Conservation (phyloP, 2,329 filamentous ascomycete species). For the Didymosphaeria variabile region DNA sequence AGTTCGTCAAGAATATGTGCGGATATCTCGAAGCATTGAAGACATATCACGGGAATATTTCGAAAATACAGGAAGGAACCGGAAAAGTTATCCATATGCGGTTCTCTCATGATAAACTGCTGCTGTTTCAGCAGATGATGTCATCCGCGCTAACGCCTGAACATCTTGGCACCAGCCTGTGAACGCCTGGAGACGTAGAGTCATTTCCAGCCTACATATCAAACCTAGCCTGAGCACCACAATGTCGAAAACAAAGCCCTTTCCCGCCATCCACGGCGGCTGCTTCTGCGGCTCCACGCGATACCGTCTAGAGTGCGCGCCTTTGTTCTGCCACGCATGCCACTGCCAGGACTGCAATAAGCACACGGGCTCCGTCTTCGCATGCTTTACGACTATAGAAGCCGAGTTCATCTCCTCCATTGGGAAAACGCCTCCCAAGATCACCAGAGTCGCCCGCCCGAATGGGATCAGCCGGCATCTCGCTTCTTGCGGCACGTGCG, state of each 20-base stretch:
- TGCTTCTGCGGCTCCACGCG: conserved; percentile 36
- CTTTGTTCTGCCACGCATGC: conserved; percentile 43
- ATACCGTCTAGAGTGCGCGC: conserved; percentile 39
- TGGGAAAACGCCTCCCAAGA: conserved; percentile 23
- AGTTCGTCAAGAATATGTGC: no score
- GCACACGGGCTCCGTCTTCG: conserved; percentile 35
- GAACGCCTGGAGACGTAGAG: conserved; percentile 3
- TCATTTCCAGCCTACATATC: not conserved
- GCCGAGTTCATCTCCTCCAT: conserved; percentile 30
- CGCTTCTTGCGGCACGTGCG: conserved; percentile 34
- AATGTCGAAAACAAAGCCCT: conserved; percentile 28
- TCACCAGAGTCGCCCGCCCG: conserved; percentile 8
- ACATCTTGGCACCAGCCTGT: not conserved
- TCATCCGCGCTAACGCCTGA: conserved; percentile 1
- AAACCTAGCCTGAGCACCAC: not conserved
- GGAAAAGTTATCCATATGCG: not conserved
- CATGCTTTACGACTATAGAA: conserved; percentile 35
- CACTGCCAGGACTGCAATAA: conserved; percentile 44
- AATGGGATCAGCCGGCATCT: conserved; percentile 2
- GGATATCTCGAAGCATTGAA: no score
- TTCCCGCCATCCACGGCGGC: conserved; percentile 41
- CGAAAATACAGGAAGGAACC: not conserved
- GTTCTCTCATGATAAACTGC: not conserved
- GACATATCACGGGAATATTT: no score
- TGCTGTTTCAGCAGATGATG: not conserved